Conservation (phyloP, 2,329 filamentous ascomycete genomes). For the Colletotrichum ledebouriae region DNA sequence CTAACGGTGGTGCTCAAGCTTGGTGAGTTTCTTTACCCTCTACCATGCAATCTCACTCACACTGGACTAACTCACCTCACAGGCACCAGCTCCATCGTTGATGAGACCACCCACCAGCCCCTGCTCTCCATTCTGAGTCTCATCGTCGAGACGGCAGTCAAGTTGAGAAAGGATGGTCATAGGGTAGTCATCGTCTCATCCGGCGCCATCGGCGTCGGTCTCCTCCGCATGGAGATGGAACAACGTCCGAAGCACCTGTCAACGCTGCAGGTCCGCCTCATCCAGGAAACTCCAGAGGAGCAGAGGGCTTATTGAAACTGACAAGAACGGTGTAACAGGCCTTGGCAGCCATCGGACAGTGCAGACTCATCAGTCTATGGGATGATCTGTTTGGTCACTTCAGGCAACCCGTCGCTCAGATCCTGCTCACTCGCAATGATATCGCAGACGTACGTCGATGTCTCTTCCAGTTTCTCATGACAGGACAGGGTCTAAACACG, state of each 20-base stretch:
- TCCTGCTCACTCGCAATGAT: constrained; percentile 93
- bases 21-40: constrained; percentile 65
- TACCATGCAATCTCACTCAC: background rate
- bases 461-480: background rate
- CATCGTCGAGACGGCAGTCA: constrained; percentile 94
- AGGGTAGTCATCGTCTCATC: constrained; percentile 97
- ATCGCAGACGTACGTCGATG: constrained; percentile 83
- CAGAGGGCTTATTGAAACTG: background rate
- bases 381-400: constrained; percentile 91
- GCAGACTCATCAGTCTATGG: constrained; percentile 94
- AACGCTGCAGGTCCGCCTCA: constrained; percentile 76
- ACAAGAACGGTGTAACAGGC: constrained; percentile 63
- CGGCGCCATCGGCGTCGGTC: constrained; percentile 93
- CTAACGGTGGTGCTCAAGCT: constrained; percentile 89
- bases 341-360: constrained; percentile 95
- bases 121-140: constrained; percentile 89
- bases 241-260: constrained; percentile 91
- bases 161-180: constrained; percentile 90
- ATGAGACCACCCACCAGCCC: constrained; percentile 94
- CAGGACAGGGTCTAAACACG: constrained; percentile 41
- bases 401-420: constrained; percentile 92
- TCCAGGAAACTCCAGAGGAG: background rate
- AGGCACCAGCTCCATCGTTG: constrained; percentile 99
- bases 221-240: constrained; percentile 89
- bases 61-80: constrained; percentile 27